Percentiles rank a stretch among this genome's conserved stretches.
These are phyloP conservation scores for Candida pseudocylindracea DNA, from an alignment of 1,139 yeast genomes.

Conservation along the genomic window DNA sequence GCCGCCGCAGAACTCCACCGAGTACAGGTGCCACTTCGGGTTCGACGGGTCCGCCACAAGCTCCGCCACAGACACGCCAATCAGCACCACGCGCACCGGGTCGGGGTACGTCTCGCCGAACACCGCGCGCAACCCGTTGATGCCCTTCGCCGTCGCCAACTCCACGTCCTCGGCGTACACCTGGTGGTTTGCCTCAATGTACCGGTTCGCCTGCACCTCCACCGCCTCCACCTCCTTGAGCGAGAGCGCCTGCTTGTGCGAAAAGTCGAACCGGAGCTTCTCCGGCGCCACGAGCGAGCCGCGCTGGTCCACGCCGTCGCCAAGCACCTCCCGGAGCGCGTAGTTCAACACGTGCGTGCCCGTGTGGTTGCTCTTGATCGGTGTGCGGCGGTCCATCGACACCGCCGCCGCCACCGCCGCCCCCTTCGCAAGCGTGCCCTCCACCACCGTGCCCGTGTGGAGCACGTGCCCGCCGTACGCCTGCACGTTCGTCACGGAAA, in stretches of 20 bases:
- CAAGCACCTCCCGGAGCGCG: constrained; percentile 71
- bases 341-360: constrained; percentile 90
- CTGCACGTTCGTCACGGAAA: constrained; percentile 81
- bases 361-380: constrained; percentile 92
- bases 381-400: constrained; percentile 91
- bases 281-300: constrained; percentile 95
- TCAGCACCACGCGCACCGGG: constrained; percentile 93
- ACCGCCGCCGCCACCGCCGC: constrained; percentile 68
- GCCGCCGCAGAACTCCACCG: constrained; percentile 98
- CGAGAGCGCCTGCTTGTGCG: constrained; percentile 66
- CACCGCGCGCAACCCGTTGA: constrained; percentile 83
- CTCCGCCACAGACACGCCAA: constrained; percentile 79
- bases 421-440: constrained; percentile 48
- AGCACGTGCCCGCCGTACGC: constrained; percentile 83
- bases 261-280: constrained; percentile 86
- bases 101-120: constrained; percentile 98
- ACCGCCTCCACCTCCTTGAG: constrained; percentile 50
- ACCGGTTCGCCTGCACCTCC: constrained; percentile 51
- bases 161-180: constrained; percentile 76
- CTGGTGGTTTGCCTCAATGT: constrained; percentile 43
- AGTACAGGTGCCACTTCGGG: constrained; percentile 50
- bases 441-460: constrained; percentile 72
- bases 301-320: constrained; percentile 80
- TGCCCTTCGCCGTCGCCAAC: constrained; percentile 46
- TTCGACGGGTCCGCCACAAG: constrained; percentile 48